Percentiles rank a stretch among this genome's conserved stretches.
Evolutionary conservation across 2,329 filamentous ascomycete genomes (phyloP).

Genomic region (Aureobasidium uvarum): DNA sequence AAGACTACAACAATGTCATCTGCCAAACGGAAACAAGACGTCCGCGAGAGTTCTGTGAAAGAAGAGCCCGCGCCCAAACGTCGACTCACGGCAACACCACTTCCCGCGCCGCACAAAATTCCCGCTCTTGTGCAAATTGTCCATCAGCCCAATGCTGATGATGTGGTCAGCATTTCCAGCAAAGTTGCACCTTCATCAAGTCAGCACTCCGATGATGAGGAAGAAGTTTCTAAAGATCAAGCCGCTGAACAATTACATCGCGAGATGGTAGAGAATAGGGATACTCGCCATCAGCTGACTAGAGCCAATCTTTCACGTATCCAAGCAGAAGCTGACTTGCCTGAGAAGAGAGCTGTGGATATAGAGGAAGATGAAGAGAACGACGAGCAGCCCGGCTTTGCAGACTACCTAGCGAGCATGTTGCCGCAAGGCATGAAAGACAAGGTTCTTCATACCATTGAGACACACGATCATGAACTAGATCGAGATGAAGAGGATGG

Average conservation of each 20-base stretch:
- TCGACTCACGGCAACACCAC: neutral
- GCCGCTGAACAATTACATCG: conserved; percentile 24
- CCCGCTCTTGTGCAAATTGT: no score
- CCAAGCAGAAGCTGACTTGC: conserved; percentile 32
- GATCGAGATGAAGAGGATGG: conserved; percentile 19
- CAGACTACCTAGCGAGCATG: conserved; percentile 32
- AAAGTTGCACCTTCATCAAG: conserved; percentile 13
- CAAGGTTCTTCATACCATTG: neutral
- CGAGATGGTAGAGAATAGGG: conserved; percentile 13
- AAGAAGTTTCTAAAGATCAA: conserved; percentile 2
- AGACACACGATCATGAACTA: neutral
- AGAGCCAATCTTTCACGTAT: conserved; percentile 38
- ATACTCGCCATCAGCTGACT: conserved; percentile 32
- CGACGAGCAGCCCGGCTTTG: conserved; percentile 34
- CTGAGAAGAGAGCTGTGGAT: conserved; percentile 33
- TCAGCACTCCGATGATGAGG: conserved; percentile 9
- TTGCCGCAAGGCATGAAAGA: conserved; percentile 7
- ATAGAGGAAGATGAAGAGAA: conserved; percentile 36
- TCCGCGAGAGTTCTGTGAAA: neutral
- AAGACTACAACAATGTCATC: neutral
- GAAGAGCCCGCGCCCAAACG: neutral
- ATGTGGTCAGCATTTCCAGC: neutral
- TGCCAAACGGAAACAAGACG: neutral
- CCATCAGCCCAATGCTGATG: neutral
- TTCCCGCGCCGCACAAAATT: neutral